Conservation (phyloP, 2,329 filamentous ascomycete genomes). For the Truncatella angustata region DNA sequence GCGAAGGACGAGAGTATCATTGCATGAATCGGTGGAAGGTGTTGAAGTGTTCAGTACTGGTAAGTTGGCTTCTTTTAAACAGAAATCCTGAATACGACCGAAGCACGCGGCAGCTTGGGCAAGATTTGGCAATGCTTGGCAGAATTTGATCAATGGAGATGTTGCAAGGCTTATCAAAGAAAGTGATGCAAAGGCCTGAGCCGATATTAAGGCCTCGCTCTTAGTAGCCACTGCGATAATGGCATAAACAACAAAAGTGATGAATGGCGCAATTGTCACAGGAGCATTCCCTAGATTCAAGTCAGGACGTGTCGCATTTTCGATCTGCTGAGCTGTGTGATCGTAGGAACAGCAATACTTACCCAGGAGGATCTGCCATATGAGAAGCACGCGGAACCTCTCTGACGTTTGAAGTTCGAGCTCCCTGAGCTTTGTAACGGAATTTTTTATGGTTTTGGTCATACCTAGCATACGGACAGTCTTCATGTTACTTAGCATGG, state of each 20-base stretch:
- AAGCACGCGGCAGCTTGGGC: slow-evolving; percentile 19
- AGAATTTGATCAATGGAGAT: slow-evolving; percentile 14
- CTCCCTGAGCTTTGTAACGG: neutral
- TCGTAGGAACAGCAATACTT: neutral
- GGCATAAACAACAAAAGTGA: slow-evolving; percentile 24
- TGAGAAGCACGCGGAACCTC: neutral
- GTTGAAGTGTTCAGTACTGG: neutral
- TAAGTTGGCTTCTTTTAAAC: neutral
- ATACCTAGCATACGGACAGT: neutral
- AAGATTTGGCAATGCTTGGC: slow-evolving; percentile 16
- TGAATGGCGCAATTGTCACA: slow-evolving; percentile 19
- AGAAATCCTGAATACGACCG: slow-evolving; percentile 19
- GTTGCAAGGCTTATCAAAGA: slow-evolving; percentile 20
- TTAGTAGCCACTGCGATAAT: slow-evolving; percentile 19
- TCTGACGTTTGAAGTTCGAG: neutral
- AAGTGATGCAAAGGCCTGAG: slow-evolving; percentile 18
- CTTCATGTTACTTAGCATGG: slow-evolving; percentile 27
- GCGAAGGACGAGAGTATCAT: neutral
- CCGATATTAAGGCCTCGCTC: slow-evolving; percentile 12
- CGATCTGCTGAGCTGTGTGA: neutral
- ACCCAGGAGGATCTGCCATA: neutral
- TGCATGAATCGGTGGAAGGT: neutral
- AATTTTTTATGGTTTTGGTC: neutral
- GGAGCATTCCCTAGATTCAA: neutral
- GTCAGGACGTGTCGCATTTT: neutral